Conservation (phyloP, 805 yeast genomes). For the Monosporozyma unispora region DNA sequence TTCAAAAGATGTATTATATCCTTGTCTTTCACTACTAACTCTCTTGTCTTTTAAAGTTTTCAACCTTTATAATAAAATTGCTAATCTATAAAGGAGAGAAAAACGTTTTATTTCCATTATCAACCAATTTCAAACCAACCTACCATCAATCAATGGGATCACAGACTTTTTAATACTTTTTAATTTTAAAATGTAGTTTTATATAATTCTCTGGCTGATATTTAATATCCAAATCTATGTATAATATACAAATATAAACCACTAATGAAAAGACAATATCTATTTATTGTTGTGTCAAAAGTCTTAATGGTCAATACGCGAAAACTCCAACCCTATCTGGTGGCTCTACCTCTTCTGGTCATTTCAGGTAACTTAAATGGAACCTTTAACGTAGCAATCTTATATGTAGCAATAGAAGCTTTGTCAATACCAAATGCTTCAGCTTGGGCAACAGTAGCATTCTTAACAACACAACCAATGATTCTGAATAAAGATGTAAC, state of each 20-base stretch:
- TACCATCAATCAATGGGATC: too few relatives aligned
- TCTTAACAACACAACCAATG: slow-evolving; percentile 72
- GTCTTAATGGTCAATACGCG: too few relatives aligned
- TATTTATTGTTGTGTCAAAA: too few relatives aligned
- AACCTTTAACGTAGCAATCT: slow-evolving; percentile 74
- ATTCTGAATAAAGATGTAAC: slow-evolving; percentile 62
- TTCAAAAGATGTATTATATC: too few relatives aligned
- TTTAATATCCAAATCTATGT: neutral
- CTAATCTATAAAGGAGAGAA: too few relatives aligned
- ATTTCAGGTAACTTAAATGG: slow-evolving; percentile 86
- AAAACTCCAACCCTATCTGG: slow-evolving; percentile 17
- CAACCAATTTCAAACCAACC: too few relatives aligned
- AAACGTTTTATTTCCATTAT: too few relatives aligned
- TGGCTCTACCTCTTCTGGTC: slow-evolving; percentile 52
- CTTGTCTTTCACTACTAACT: too few relatives aligned
- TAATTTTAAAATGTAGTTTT: neutral
- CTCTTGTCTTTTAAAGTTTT: too few relatives aligned
- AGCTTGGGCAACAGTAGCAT: slow-evolving; percentile 64
- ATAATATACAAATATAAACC: neutral
- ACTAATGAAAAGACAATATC: too few relatives aligned
- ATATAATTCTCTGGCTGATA: neutral
- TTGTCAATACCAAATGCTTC: slow-evolving; percentile 63
- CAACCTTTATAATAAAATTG: too few relatives aligned
- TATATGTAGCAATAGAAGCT: slow-evolving; percentile 51
- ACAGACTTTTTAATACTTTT: neutral